Percentiles rank a stretch among this genome's conserved stretches.
Conservation (phyloP, 257 asterid species). For the Gentiana macrophylla region DNA sequence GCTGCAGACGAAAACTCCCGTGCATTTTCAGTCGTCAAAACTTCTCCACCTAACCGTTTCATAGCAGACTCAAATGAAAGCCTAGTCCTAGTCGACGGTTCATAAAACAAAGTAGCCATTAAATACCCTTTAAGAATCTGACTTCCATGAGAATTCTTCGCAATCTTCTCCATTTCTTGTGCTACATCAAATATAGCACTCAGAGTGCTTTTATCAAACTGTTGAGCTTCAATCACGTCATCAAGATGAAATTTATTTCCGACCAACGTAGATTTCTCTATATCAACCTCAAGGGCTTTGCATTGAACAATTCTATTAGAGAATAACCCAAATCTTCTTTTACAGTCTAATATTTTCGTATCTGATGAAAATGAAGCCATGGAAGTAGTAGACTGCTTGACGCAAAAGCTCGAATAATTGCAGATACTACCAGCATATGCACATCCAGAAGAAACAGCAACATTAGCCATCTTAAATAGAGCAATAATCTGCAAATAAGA, state of each 20-base stretch:
- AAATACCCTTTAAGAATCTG: slow-evolving; percentile 73
- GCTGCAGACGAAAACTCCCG: slow-evolving; percentile 96
- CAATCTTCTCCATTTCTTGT: slow-evolving; percentile 84
- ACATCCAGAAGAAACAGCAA: slow-evolving; percentile 28
- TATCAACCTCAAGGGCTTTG: slow-evolving; percentile 40
- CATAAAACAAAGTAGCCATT: slow-evolving; percentile 91
- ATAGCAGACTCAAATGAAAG: slow-evolving; percentile 96
- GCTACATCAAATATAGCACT: slow-evolving; percentile 82
- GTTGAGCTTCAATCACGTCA: slow-evolving; percentile 86
- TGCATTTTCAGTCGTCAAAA: slow-evolving; percentile 88
- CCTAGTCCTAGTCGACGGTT: slow-evolving; percentile 94
- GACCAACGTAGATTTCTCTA: slow-evolving; percentile 14
- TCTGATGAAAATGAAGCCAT: slow-evolving; percentile 13
- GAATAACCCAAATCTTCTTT: slow-evolving; percentile 12
- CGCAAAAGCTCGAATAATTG: slow-evolving; percentile 12
- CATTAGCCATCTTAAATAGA: slow-evolving; percentile 26
- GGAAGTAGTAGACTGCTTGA: slow-evolving; percentile 11
- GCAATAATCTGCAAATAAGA: too few species aligned
- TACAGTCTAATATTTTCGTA: slow-evolving; percentile 11
- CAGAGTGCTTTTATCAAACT: slow-evolving; percentile 68
- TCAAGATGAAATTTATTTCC: slow-evolving; percentile 64
- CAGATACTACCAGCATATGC: slow-evolving; percentile 14
- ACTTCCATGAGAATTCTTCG: slow-evolving; percentile 56
- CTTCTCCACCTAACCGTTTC: slow-evolving; percentile 87
- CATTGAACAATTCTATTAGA: slow-evolving; percentile 25